Evolutionary conservation across 2,329 filamentous ascomycete genomes (phyloP).

Genomic region (Exserohilum rostratum): DNA sequence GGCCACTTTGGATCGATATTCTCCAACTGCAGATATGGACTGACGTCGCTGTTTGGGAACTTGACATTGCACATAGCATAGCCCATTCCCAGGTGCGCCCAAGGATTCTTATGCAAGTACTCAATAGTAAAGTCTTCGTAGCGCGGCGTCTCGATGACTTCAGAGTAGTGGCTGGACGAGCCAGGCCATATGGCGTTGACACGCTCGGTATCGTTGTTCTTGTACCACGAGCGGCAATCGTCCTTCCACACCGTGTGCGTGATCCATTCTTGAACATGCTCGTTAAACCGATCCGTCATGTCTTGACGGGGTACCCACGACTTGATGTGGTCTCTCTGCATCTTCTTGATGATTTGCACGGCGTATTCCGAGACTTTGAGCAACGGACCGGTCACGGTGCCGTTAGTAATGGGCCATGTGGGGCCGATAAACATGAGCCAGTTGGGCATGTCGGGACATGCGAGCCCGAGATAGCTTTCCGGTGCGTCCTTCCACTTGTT

Average conservation of each 20-base stretch:
- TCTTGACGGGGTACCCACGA: slow-evolving; percentile 50
- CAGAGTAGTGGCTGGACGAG: slow-evolving; percentile 56
- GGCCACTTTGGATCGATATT: slow-evolving; percentile 54
- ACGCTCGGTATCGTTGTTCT: slow-evolving; percentile 49
- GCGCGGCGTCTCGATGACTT: slow-evolving; percentile 48
- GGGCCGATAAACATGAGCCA: slow-evolving; percentile 52
- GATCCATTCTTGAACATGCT: slow-evolving; percentile 55
- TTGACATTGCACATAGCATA: slow-evolving; percentile 36
- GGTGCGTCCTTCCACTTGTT: slow-evolving; percentile 51
- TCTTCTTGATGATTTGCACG: slow-evolving; percentile 53
- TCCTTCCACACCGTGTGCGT: slow-evolving; percentile 58
- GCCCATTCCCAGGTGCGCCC: slow-evolving; percentile 53
- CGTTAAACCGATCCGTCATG: slow-evolving; percentile 52
- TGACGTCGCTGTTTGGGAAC: slow-evolving; percentile 39
- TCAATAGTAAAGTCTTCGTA: slow-evolving; percentile 54
- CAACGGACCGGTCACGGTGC: slow-evolving; percentile 52
- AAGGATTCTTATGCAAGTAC: slow-evolving; percentile 50
- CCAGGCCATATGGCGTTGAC: slow-evolving; percentile 58
- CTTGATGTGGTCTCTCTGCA: slow-evolving; percentile 54
- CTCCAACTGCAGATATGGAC: slow-evolving; percentile 49
- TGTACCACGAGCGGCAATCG: slow-evolving; percentile 55
- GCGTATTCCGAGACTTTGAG: slow-evolving; percentile 49
- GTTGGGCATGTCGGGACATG: slow-evolving; percentile 53
- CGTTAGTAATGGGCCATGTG: slow-evolving; percentile 55
- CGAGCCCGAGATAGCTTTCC: slow-evolving; percentile 52